Evolutionary conservation across 441 rosid genomes (phyloP).

Genomic region (Gossypium schwendimanii): DNA sequence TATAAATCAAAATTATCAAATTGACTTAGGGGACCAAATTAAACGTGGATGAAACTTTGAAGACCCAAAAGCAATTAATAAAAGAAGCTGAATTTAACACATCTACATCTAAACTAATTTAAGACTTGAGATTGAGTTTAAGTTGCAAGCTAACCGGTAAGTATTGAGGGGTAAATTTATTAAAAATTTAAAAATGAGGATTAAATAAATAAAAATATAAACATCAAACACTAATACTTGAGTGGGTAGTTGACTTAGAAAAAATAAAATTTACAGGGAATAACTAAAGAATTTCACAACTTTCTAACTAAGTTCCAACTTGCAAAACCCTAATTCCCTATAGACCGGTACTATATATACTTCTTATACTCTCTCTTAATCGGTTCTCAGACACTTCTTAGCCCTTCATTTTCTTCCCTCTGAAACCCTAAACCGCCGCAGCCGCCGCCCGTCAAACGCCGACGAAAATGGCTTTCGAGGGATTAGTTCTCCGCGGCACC

Average conservation of each 20-base stretch:
- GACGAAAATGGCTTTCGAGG: constrained; percentile 35
- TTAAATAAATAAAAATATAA: too few relatives aligned
- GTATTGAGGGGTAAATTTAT: too few relatives aligned
- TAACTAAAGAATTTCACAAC: neutral
- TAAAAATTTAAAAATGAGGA: too few relatives aligned
- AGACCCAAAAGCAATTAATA: too few relatives aligned
- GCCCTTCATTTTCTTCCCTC: neutral
- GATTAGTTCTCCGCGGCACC: constrained; percentile 66
- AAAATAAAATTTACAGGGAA: neutral
- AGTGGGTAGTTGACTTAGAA: neutral
- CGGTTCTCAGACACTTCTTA: neutral
- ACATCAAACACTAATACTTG: too few relatives aligned
- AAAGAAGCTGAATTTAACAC: too few relatives aligned
- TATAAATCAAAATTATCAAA: too few relatives aligned
- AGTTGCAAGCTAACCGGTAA: too few relatives aligned
- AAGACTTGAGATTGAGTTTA: too few relatives aligned
- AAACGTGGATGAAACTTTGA: too few relatives aligned
- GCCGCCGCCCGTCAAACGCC: neutral
- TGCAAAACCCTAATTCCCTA: neutral
- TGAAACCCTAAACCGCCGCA: constrained; percentile 4
- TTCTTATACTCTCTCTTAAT: neutral
- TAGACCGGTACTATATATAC: neutral
- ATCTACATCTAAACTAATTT: too few relatives aligned
- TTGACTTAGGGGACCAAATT: too few relatives aligned
- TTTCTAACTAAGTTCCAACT: neutral